A percentile compares a stretch with the other conserved stretches of the same genome.
These are phyloP conservation scores for Eruca vesicaria DNA, from an alignment of 441 rosid genomes.

Conservation along the genomic window DNA sequence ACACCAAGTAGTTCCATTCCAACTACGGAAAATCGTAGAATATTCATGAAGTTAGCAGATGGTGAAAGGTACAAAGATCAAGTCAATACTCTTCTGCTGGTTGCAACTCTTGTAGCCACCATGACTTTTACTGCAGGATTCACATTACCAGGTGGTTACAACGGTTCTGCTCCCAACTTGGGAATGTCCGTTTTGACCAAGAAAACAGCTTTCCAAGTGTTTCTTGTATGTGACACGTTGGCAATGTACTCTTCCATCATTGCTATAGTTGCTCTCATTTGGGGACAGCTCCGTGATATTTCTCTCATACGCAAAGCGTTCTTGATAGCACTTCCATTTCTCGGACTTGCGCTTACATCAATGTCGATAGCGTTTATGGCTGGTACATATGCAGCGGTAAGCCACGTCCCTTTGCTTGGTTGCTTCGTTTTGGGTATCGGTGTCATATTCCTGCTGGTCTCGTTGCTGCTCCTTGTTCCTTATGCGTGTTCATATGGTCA, in stretches of 20 bases:
- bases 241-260: neutral
- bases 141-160: neutral
- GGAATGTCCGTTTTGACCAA: neutral
- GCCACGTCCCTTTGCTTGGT: slow-evolving; percentile 9
- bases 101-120: neutral
- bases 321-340: neutral
- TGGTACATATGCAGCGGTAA: slow-evolving; percentile 4
- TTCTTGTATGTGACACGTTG: neutral
- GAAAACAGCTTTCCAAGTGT: neutral
- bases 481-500: neutral
- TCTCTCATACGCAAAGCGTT: neutral
- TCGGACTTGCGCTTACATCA: neutral
- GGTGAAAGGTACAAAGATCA: neutral
- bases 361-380: slow-evolving; percentile 11
- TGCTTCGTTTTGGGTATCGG: neutral
- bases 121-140: neutral
- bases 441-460: neutral
- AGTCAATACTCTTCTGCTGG: neutral
- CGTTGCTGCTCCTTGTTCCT: slow-evolving; percentile 7
- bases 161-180: neutral
- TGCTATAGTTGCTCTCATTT: slow-evolving; percentile 11
- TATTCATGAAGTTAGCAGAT: neutral
- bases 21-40: neutral
- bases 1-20: neutral
- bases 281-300: neutral